These are phyloP conservation scores for Butyriboletus appendiculatus DNA, from an alignment of 1,284 basidiomycete species.

Conservation along the genomic window DNA sequence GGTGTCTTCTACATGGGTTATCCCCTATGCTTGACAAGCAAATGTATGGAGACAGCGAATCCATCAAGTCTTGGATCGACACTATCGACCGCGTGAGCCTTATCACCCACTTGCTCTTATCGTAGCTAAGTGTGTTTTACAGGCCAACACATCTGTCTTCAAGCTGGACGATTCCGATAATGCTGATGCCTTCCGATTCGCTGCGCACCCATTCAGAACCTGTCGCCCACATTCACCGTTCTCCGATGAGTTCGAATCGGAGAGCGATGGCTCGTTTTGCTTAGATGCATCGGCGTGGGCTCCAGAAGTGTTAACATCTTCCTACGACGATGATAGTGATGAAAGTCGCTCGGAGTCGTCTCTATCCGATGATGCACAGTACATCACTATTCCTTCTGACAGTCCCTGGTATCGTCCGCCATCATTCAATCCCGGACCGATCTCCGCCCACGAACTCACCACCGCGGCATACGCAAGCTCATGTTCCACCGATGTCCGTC, in stretches of 20 bases:
- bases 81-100: conserved; percentile 26
- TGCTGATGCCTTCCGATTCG: conserved; percentile 13
- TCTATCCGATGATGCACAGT: conserved; percentile 27
- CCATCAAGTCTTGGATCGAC: conserved; percentile 30
- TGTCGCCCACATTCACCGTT: conserved; percentile 17
- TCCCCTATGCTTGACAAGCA: conserved; percentile 13
- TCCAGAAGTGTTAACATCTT: conserved; percentile 13
- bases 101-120: neutral
- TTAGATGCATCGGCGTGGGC: conserved; percentile 24
- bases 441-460: conserved; percentile 20
- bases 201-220: conserved; percentile 21
- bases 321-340: conserved; percentile 22
- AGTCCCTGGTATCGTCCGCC: conserved; percentile 35
- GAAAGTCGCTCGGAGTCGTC: conserved; percentile 21
- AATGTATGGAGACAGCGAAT: conserved; percentile 25
- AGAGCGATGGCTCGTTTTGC: conserved; percentile 15
- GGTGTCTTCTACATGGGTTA: neutral
- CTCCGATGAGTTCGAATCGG: conserved; percentile 24
- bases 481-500: conserved; percentile 34
- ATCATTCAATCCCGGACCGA: conserved; percentile 20
- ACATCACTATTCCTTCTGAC: conserved; percentile 31
- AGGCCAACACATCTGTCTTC: conserved; percentile 16
- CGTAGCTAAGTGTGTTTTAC: neutral
- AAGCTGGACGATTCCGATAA: conserved; percentile 1
- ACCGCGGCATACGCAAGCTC: conserved; percentile 24